Percentiles rank a stretch among this genome's conserved stretches.
Evolutionary conservation across 2,329 filamentous ascomycete genomes (phyloP).

Genomic region (Penicillium crustosum): DNA sequence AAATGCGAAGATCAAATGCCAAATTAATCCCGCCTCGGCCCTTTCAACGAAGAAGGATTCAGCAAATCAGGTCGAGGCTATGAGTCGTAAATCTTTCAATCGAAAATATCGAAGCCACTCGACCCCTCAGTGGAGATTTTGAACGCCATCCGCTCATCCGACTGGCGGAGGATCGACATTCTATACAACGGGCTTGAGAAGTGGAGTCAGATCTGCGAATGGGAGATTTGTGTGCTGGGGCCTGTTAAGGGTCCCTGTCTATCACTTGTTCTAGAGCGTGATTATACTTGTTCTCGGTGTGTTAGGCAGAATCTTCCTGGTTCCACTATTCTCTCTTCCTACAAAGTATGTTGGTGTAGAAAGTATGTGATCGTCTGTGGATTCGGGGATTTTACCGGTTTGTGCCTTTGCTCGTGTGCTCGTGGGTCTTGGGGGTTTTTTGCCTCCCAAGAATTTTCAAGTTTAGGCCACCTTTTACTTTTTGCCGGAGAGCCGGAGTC

Average conservation of each 20-base stretch:
- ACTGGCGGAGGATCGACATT: conserved; percentile 7
- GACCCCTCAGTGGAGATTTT: background rate
- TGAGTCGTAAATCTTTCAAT: background rate
- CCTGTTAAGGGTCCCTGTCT: conserved; percentile 8
- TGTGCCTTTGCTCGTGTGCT: background rate
- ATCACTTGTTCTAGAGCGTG: conserved; percentile 22
- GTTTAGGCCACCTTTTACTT: background rate
- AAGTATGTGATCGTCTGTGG: background rate
- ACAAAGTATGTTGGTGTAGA: background rate
- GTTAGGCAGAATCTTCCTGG: background rate
- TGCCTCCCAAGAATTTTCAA: background rate
- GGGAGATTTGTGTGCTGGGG: background rate
- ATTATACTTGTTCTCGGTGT: background rate
- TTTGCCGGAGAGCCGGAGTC: no score
- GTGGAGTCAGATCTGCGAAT: conserved; percentile 4
- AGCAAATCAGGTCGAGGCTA: background rate
- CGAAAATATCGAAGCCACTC: background rate
- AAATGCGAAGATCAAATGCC: background rate
- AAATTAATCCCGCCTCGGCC: background rate
- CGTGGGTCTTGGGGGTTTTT: background rate
- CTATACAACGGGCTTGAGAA: background rate
- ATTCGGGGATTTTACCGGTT: background rate
- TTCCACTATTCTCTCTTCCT: background rate
- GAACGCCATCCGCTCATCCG: background rate
- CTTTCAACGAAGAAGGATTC: background rate